Base-by-base conservation (phyloP, 768 basidiomycete species). In the Macrocybe gigantea region DNA sequence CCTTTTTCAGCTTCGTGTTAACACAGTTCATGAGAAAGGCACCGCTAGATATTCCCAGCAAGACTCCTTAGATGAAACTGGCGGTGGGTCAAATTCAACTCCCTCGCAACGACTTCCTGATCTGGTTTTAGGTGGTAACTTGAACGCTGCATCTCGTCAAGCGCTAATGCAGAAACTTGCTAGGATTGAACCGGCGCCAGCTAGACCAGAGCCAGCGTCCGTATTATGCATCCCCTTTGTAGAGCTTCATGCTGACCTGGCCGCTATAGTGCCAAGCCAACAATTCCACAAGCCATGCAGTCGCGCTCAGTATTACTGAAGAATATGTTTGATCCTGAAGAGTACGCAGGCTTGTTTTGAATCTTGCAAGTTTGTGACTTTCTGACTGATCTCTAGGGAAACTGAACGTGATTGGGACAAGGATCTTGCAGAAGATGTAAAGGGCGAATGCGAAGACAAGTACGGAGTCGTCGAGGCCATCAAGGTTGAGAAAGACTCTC, bases 101-200 rank as follows among this genome's bases (percentile, higher is more conserved):
- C 33, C 12, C 10, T 49, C 30, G 11, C 33, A 38, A 44, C 61
- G 13, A 61, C 44, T 35, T 33, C 38, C 33, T 13, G 11, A 33
- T 32, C 31, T 38, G 11, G 36, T 50, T 38, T 1, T 61, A 94
- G 92, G 88, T 68, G 90, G 89, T 89, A 92, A 92, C 79, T 82
- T 96, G 77, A 96, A 96, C 75, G 90, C 90, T 76, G 90, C 89
- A 62, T 92, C 93, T 64, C 90, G 96, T 72, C 93, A 96, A 77
- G 91, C 93, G 68, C 91, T 99, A 75, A 99, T 99, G 96, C 92
- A 94, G 73, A 99, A 98, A 83, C 90, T 99, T 80, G 93, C 96
- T 67, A 92, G 96, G 75, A 89, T 83, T 70, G 88, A 91, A 60
- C 73, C 79, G 39, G 66, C 82, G 43, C 68, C 78, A 43, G 62